A percentile compares a stretch with the other conserved stretches of the same genome.
Conservation (phyloP, 129 eudicot genomes). For the Scalesia atractyloides region DNA sequence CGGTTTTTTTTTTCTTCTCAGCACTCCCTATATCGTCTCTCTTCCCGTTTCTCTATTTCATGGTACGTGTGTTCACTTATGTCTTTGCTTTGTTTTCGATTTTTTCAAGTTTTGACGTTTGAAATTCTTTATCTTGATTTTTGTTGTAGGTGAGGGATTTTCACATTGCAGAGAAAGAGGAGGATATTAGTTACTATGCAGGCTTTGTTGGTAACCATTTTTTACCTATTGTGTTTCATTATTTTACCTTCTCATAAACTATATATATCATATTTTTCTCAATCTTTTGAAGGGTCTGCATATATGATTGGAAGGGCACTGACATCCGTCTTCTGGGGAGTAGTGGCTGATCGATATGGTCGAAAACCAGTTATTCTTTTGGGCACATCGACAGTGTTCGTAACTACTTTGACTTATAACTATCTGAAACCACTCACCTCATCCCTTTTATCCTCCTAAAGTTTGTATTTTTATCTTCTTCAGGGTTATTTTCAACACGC, state of each 20-base stretch:
- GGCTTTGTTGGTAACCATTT: conserved; percentile 70
- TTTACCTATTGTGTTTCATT: conserved; percentile 10
- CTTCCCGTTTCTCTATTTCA: conserved; percentile 84
- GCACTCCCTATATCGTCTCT: conserved; percentile 87
- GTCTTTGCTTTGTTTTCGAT: background rate
- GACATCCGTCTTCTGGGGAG: conserved; percentile 85
- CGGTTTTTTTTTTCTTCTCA: conserved; percentile 37
- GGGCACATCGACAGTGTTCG: conserved; percentile 62
- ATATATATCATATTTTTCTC: conserved; percentile 17
- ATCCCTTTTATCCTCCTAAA: background rate
- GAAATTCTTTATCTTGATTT: conserved; percentile 16
- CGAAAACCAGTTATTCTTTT: conserved; percentile 77
- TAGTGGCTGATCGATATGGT: conserved; percentile 80
- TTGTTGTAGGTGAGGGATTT: conserved; percentile 74
- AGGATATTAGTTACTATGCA: conserved; percentile 86
- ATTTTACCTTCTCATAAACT: background rate
- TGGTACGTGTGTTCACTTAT: conserved; percentile 53
- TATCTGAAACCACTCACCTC: background rate
- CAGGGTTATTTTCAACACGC: conserved; percentile 84
- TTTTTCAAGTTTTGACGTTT: background rate
- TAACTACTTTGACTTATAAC: conserved; percentile 2
- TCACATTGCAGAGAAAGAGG: conserved; percentile 67
- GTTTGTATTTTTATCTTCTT: conserved; percentile 25
- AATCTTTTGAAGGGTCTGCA: conserved; percentile 59
- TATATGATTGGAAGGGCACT: conserved; percentile 87